phyloP scores from a whole-genome alignment of 257 asterid genomes.

The Przewalskia tangutica region DNA sequence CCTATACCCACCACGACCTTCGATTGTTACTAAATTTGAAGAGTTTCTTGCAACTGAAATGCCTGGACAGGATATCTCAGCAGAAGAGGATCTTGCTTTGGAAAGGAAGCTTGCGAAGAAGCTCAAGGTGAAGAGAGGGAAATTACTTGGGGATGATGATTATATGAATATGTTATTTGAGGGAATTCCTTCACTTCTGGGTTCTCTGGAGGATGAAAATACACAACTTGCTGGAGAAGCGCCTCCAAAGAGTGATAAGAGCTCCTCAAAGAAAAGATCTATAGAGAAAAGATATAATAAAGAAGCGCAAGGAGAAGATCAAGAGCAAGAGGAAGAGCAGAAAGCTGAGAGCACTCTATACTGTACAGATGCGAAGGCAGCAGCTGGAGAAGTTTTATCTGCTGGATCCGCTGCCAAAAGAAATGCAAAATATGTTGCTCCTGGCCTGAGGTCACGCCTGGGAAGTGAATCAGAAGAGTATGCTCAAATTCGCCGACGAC shows the following conservation, averaged over 20 bases:
- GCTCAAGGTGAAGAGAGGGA: slow-evolving; percentile 71
- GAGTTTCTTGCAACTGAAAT: slow-evolving; percentile 31
- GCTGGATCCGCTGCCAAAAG: slow-evolving; percentile 16
- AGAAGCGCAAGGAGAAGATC: slow-evolving; percentile 11
- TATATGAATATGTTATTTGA: slow-evolving; percentile 43
- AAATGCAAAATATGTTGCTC: slow-evolving; percentile 47
- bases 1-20: too few species aligned
- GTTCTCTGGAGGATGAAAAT: slow-evolving; percentile 12
- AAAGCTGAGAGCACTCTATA: slow-evolving; percentile 21
- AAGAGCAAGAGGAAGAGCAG: too few species aligned
- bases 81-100: slow-evolving; percentile 33
- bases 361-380: slow-evolving; percentile 14
- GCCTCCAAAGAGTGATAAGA: slow-evolving; percentile 5
- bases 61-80: slow-evolving; percentile 16
- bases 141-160: slow-evolving; percentile 44
- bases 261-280: slow-evolving; percentile 6
- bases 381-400: slow-evolving; percentile 9
- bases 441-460: slow-evolving; percentile 50
- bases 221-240: slow-evolving; percentile 6
- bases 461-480: slow-evolving; percentile 55
- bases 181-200: slow-evolving; percentile 36
- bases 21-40: too few species aligned
- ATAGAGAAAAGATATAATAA: slow-evolving; percentile 3
- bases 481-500: slow-evolving; percentile 57
- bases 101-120: slow-evolving; percentile 81